phyloP scores from a whole-genome alignment of 495 filamentous ascomycete species.

The Aspergillus sclerotiicarbonarius region DNA sequence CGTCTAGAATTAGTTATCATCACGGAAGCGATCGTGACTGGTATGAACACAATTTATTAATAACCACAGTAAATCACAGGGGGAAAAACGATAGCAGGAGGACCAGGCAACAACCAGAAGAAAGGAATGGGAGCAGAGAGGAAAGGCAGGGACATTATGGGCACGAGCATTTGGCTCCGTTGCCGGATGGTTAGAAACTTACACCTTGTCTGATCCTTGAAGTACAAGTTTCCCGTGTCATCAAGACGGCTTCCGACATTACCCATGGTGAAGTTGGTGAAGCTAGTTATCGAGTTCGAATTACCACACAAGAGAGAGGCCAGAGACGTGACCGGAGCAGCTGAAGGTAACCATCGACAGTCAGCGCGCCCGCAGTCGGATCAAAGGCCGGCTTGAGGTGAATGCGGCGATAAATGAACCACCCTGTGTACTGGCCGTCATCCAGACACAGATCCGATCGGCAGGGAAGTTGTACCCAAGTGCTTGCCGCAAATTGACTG shows the following conservation, averaged over 20 bases:
- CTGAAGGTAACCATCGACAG: constrained; percentile 38
- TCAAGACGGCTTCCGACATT: constrained; percentile 89
- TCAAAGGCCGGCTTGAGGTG: constrained; percentile 7
- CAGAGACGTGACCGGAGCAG: constrained; percentile 31
- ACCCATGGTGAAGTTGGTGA: constrained; percentile 63
- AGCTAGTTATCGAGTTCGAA: constrained; percentile 19
- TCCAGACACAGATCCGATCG: constrained; percentile 15
- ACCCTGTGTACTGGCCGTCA: constrained; percentile 21
- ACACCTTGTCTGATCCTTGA: constrained; percentile 92
- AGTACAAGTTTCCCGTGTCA: constrained; percentile 76
- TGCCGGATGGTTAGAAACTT: constrained; percentile 25
- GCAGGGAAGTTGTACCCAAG: background rate
- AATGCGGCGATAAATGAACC: background rate
- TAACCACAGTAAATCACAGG: background rate
- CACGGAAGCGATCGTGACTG: constrained; percentile 83
- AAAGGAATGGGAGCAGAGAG: background rate
- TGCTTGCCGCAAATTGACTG: background rate
- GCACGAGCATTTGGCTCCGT: background rate
- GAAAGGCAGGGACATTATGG: background rate
- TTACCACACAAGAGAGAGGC: constrained; percentile 33
- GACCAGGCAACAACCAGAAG: background rate
- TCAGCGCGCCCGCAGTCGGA: constrained; percentile 29
- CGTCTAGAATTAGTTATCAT: constrained; percentile 74
- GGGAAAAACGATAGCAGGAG: background rate
- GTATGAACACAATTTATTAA: constrained; percentile 13